These are phyloP conservation scores for Suhomyces panamericanus DNA, from an alignment of 1,139 yeast species.

Conservation along the genomic window DNA sequence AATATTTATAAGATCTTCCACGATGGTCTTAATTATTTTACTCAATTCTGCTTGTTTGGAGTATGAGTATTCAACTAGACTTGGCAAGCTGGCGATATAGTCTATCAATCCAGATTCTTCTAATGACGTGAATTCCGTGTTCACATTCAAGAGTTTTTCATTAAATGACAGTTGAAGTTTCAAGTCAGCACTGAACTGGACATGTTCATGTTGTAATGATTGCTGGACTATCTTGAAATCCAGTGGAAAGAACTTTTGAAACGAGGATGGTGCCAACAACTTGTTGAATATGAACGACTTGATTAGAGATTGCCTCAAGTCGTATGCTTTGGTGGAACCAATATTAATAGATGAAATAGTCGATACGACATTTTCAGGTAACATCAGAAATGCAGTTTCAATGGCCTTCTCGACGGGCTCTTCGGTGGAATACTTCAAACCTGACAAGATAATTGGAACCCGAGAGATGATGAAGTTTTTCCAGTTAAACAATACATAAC, in stretches of 20 bases:
- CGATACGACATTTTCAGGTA: constrained; percentile 14
- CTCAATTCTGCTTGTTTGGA: constrained; percentile 41
- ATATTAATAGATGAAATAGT: constrained; percentile 12
- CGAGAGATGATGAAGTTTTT: constrained; percentile 35
- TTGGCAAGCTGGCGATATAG: constrained; percentile 24
- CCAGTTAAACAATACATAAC: constrained; percentile 36
- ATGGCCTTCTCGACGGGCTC: constrained; percentile 17
- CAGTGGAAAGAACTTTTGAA: constrained; percentile 43
- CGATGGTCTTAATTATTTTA: constrained; percentile 28
- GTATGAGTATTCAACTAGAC: constrained; percentile 41
- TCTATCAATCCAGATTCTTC: constrained; percentile 53
- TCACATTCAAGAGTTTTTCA: constrained; percentile 43
- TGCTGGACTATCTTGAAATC: constrained; percentile 37
- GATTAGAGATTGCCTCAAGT: constrained; percentile 57
- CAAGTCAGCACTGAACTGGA: constrained; percentile 11
- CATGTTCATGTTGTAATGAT: constrained; percentile 11
- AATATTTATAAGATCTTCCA: constrained; percentile 41
- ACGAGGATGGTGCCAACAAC: constrained; percentile 41
- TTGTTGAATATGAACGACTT: constrained; percentile 45
- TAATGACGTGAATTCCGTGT: constrained; percentile 55
- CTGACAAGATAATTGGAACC: constrained; percentile 26
- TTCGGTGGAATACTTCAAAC: constrained; percentile 16
- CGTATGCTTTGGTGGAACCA: constrained; percentile 34
- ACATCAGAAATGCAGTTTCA: constrained; percentile 19
- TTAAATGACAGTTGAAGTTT: constrained; percentile 19